Percentiles rank a stretch among this genome's conserved stretches.
Evolutionary conservation across 768 basidiomycete genomes (phyloP).

Genomic region (Boletus reticuloceps): DNA sequence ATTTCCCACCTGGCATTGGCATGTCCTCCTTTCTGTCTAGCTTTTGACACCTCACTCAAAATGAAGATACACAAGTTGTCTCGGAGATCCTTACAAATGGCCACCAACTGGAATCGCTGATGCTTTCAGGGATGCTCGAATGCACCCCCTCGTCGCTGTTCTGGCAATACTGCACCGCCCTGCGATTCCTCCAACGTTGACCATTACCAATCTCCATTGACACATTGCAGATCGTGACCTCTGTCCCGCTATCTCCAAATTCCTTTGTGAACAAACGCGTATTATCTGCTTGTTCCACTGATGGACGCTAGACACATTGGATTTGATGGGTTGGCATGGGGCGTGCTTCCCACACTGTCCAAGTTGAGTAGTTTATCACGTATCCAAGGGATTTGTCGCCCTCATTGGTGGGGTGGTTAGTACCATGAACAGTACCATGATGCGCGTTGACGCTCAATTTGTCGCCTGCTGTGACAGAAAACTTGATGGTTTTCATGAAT

Average conservation of each 20-base stretch:
- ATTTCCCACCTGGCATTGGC: too few relatives aligned
- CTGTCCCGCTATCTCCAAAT: conserved; percentile 66
- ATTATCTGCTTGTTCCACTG: conserved; percentile 46
- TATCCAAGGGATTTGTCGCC: conserved; percentile 64
- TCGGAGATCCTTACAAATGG: conserved; percentile 59
- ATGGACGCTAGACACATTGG: conserved; percentile 52
- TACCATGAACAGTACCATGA: conserved; percentile 46
- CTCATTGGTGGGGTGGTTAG: conserved; percentile 65
- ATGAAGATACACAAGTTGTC: conserved; percentile 52
- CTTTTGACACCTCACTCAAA: conserved; percentile 59
- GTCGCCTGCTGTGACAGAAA: conserved; percentile 33
- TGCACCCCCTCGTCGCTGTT: too few relatives aligned
- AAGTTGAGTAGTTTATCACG: conserved; percentile 56
- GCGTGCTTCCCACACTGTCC: conserved; percentile 58
- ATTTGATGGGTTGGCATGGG: conserved; percentile 70
- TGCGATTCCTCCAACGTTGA: conserved; percentile 66
- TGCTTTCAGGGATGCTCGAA: conserved; percentile 53
- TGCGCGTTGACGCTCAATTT: conserved; percentile 45
- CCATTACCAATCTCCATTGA: conserved; percentile 41
- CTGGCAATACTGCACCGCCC: conserved; percentile 45
- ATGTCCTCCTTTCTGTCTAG: too few relatives aligned
- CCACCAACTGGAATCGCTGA: conserved; percentile 60
- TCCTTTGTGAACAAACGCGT: conserved; percentile 54
- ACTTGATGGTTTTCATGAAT: conserved; percentile 42
- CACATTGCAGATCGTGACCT: conserved; percentile 55